Base-by-base conservation (phyloP, 2,329 filamentous ascomycete genomes). In the Cordyceps tenuipes region DNA sequence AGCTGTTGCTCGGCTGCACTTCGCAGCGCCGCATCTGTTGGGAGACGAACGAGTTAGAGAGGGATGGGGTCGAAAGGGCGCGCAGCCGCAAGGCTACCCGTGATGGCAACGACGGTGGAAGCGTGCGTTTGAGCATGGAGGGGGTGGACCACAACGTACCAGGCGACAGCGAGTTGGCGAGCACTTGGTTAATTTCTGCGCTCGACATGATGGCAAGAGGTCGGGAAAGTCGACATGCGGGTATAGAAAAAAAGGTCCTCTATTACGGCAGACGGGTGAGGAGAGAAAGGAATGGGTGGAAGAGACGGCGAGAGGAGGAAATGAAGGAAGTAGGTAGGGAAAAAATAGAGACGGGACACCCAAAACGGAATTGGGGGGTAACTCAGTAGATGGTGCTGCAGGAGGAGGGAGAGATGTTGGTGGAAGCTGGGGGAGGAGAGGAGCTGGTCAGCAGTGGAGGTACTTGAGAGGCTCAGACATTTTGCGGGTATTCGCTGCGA, bases 171-270 rank as follows among this genome's bases (percentile, higher is more conserved):
- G 94, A 97, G 81, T 92, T 93, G 78, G 91, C 86, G 82, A 99
- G 89, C 81, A 99, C 93, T 80, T 91, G 88, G 82, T 93, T 96
- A 81, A 97, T 95, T 81, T 97, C 91, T 89, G 95, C 79, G 80
- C 80, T 83, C 76, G 82, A 83, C 82, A 84, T 91, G 76, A 72
- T 80, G 74, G 72, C 69, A 70, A 71, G 69, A 68, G 66, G 66
- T 63, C 59, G 64, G 63, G 62, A 65, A 68, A 67, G 64, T 72
- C 70, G 70, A 72, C 73, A 75, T 75, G 70, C 72, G 72, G 70
- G 64, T 67, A 65, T 64, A 15, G 61, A 53, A 44, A 53, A 15
- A 62, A 44, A 53, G 15, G 21, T 46, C 57, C 57, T 52, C 57
- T 59, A 46, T 39, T 52, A 15, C 57, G 10, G 44, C 39, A 52